Conservation (phyloP, 495 filamentous ascomycete species). For the Penicillium macrosclerotiorum region DNA sequence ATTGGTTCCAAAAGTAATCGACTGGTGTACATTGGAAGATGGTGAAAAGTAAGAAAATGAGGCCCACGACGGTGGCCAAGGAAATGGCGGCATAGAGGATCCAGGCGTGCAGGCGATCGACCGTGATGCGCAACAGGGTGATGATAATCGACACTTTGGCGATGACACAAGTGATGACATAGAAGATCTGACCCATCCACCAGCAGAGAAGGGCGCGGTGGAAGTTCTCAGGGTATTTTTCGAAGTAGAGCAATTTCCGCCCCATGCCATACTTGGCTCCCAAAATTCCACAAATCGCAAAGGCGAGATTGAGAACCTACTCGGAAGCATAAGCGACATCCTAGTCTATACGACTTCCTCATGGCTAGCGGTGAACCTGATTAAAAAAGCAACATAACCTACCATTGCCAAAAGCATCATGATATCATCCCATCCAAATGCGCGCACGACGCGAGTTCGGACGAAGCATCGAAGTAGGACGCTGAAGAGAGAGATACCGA, state of each 20-base stretch:
- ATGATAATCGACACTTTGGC: slow-evolving; percentile 39
- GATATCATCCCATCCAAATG: slow-evolving; percentile 35
- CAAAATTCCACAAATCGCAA: slow-evolving; percentile 28
- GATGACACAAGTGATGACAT: slow-evolving; percentile 30
- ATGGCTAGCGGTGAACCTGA: no score
- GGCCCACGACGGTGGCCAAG: slow-evolving; percentile 18
- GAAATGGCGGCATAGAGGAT: slow-evolving; percentile 32
- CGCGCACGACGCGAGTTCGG: slow-evolving; percentile 25
- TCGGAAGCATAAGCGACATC: not conserved
- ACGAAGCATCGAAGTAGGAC: slow-evolving; percentile 32
- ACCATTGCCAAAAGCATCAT: slow-evolving; percentile 34
- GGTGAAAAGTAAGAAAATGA: slow-evolving; percentile 34
- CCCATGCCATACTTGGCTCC: slow-evolving; percentile 33
- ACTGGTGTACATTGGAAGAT: slow-evolving; percentile 37
- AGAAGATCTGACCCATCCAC: slow-evolving; percentile 35
- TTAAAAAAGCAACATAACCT: no score
- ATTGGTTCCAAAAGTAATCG: slow-evolving; percentile 32
- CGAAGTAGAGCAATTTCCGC: slow-evolving; percentile 21
- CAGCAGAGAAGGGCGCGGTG: slow-evolving; percentile 28
- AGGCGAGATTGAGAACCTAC: slow-evolving; percentile 26
- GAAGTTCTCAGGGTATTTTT: slow-evolving; percentile 17
- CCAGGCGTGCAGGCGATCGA: slow-evolving; percentile 23
- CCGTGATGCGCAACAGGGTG: slow-evolving; percentile 37
- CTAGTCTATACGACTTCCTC: no score
- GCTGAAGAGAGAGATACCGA: slow-evolving; percentile 25